phyloP scores from a whole-genome alignment of 75 land plant species.

The Picea sitchensis region DNA sequence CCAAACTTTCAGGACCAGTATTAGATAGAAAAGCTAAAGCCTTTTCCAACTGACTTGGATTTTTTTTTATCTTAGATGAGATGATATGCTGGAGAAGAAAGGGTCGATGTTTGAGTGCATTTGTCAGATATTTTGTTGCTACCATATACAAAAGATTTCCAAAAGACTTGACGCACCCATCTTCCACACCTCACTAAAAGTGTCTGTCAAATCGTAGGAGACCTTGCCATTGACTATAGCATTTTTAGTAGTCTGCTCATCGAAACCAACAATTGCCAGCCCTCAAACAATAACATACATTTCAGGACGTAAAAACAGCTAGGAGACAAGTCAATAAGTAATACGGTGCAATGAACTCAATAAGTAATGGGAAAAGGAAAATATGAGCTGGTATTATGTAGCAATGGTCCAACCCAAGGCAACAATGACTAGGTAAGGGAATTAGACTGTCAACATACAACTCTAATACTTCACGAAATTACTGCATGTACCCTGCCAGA shows the following conservation, averaged over 20 bases:
- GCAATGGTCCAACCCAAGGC: too few relatives aligned
- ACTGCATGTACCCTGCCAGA: too few relatives aligned
- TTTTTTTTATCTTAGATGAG: slow-evolving; percentile 83
- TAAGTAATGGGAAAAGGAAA: too few relatives aligned
- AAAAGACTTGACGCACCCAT: slow-evolving; percentile 71
- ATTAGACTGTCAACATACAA: too few relatives aligned
- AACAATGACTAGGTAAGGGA: too few relatives aligned
- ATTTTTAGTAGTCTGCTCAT: slow-evolving; percentile 79
- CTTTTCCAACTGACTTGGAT: slow-evolving; percentile 80
- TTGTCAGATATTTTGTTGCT: slow-evolving; percentile 89
- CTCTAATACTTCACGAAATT: too few relatives aligned
- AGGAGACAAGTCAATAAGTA: too few relatives aligned
- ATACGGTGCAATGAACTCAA: too few relatives aligned
- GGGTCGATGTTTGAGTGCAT: slow-evolving; percentile 87
- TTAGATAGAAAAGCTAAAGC: slow-evolving; percentile 59
- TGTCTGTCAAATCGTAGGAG: slow-evolving; percentile 65
- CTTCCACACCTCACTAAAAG: slow-evolving; percentile 73
- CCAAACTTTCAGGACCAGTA: slow-evolving; percentile 56
- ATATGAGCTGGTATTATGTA: too few relatives aligned
- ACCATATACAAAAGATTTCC: slow-evolving; percentile 95
- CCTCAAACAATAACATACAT: too few relatives aligned
- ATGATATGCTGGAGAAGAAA: slow-evolving; percentile 58
- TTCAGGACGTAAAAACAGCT: too few relatives aligned
- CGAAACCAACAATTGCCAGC: slow-evolving; percentile 46
- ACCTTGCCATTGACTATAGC: slow-evolving; percentile 88